Evolutionary conservation across 2,329 filamentous ascomycete genomes (phyloP), one percentile per base, ranked within the genome.

Genomic region (Trichoderma breve): DNA sequence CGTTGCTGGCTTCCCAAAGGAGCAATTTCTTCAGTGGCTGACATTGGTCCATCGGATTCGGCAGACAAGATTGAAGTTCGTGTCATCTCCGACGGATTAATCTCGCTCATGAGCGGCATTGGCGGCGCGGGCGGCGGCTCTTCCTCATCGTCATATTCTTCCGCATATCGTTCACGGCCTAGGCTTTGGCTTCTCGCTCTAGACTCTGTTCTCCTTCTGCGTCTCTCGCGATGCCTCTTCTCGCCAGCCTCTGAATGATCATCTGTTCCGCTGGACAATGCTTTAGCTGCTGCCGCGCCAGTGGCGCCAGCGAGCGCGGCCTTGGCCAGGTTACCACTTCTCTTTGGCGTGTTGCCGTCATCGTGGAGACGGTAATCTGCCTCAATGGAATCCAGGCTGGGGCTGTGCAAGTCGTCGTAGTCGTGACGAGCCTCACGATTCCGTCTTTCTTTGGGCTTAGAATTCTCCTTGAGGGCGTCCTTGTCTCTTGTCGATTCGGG

Each of bases 31-130:
- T 87, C 90, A 77, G 86, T 91, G 26, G 91, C 89, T 21, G 92
- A 93, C 61, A 88, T 86, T 18, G 93, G 91, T 66, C 90, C 85
- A 74, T 93, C 93, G 0, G 93, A 93, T 32, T 92, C 90, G 34
- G 93, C 92, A 6, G 95, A 96, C 21, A 96, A 83, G 69, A 98
- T 93, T 0, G 95, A 98, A 18, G 92, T 92, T 76, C 95, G 88
- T 0, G 95, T 98, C 70, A 98, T 82, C 66, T 98, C 95, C 0
- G 95, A 97, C 55, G 92, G 89, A 75, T 93, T 92, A 71, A 97
- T 89, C 71, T 94, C 93, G 81, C 95, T 97, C 81, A 92, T 91
- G 74, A 97, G 86, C 3, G 95, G 95, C 91, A 98, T 94, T 6
- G 93, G 93, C 7, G 94, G 92, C 6, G 82, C 81, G 11, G 85